These are phyloP conservation scores for Clonostachys solani DNA, from an alignment of 2,329 filamentous ascomycete species.

Conservation along the genomic window DNA sequence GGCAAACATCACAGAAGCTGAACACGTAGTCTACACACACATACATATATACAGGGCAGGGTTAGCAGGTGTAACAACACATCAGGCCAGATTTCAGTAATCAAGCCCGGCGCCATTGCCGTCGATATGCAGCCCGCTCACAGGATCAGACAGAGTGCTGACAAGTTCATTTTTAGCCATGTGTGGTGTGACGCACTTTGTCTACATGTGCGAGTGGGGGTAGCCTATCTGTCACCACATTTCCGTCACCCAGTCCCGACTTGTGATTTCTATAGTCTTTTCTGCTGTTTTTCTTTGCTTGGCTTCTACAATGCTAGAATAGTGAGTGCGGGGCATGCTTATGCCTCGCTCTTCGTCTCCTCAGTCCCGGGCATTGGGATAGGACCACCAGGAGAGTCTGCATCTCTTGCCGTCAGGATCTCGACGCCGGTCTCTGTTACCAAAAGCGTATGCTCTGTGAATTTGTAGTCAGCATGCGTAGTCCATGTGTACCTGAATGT, in stretches of 20 bases:
- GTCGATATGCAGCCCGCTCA: no score
- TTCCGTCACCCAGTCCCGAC: background rate
- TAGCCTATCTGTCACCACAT: no score
- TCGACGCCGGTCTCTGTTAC: slow-evolving; percentile 82
- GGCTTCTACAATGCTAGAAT: background rate
- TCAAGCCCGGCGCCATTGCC: no score
- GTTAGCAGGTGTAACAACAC: no score
- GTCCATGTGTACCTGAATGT: background rate
- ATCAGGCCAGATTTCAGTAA: no score
- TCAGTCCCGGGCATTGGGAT: slow-evolving; percentile 47
- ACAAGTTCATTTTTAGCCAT: no score
- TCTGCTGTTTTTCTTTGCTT: background rate
- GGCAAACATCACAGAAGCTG: no score
- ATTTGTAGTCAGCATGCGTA: slow-evolving; percentile 10
- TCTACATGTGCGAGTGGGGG: no score
- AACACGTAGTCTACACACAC: no score
- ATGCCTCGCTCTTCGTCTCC: slow-evolving; percentile 6
- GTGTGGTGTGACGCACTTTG: no score
- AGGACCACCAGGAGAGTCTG: slow-evolving; percentile 72
- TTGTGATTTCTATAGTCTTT: background rate
- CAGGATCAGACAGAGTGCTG: no score
- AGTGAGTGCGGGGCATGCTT: background rate
- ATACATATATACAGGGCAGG: no score
- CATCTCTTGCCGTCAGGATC: slow-evolving; percentile 69
- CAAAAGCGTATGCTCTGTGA: slow-evolving; percentile 71